Evolutionary conservation across 805 yeast species (phyloP).

Genomic region (Yamadazyma paraphyllophila): DNA sequence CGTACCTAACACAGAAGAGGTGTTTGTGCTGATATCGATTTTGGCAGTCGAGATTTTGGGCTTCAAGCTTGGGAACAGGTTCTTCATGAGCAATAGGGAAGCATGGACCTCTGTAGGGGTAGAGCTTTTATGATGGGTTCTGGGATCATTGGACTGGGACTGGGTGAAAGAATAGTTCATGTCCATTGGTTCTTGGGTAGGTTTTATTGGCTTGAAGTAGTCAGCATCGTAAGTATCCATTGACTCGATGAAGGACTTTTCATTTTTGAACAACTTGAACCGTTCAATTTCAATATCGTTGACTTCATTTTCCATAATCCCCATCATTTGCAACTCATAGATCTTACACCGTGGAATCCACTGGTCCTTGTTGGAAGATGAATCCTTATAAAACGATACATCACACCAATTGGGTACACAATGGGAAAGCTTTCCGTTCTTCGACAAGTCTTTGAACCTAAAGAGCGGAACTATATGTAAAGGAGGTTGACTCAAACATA

Average conservation of each 20-base stretch:
- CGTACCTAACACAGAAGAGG: slow-evolving; percentile 36
- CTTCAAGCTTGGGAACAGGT: slow-evolving; percentile 4
- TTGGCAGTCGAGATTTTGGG: slow-evolving; percentile 17
- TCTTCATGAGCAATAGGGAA: slow-evolving; percentile 12
- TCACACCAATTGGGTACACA: slow-evolving; percentile 96
- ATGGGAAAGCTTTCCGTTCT: slow-evolving; percentile 52
- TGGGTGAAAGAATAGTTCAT: slow-evolving; percentile 7
- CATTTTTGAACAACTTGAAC: slow-evolving; percentile 36
- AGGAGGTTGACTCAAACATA: slow-evolving; percentile 88
- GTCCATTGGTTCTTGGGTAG: background rate
- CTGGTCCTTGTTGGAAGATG: slow-evolving; percentile 42
- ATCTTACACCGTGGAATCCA: slow-evolving; percentile 97
- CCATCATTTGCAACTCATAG: slow-evolving; percentile 97
- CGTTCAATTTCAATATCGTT: slow-evolving; percentile 66
- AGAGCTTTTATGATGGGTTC: background rate
- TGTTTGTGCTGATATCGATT: slow-evolving; percentile 30
- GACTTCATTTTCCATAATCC: slow-evolving; percentile 88
- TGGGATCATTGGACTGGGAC: background rate
- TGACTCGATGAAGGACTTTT: slow-evolving; percentile 49
- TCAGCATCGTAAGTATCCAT: slow-evolving; percentile 68
- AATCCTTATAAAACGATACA: slow-evolving; percentile 81
- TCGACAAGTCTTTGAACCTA: slow-evolving; percentile 47
- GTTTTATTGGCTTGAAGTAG: slow-evolving; percentile 40
- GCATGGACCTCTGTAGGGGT: slow-evolving; percentile 15
- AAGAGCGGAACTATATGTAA: slow-evolving; percentile 89